Percentiles rank a stretch among this genome's conserved stretches.
These are phyloP conservation scores for Plasmodium gaboni DNA, from an alignment of 169 alveolate genomes.

Conservation along the genomic window DNA sequence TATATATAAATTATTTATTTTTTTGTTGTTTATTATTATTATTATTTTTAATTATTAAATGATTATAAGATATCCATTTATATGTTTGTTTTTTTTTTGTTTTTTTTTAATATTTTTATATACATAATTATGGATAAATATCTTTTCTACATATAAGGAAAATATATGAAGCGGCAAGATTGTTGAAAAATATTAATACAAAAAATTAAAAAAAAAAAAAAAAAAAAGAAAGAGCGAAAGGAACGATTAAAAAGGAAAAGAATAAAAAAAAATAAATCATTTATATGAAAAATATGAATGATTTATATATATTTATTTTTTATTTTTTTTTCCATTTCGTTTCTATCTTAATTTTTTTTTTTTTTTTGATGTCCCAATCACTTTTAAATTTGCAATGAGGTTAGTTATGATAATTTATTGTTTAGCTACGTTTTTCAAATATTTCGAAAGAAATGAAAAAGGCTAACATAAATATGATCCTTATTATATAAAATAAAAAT, in stretches of 20 bases:
- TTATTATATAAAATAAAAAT: slow-evolving; percentile 16
- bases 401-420: slow-evolving; percentile 50
- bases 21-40: no score
- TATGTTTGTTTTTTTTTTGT: no score
- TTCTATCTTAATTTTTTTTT: not conserved
- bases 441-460: slow-evolving; percentile 20
- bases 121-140: no score
- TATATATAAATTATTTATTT: no score
- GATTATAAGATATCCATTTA: no score
- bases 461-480: slow-evolving; percentile 52
- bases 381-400: slow-evolving; percentile 78
- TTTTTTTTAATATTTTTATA: no score
- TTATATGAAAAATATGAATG: no score
- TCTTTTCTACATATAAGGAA: not conserved
- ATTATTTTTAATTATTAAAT: no score
- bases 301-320: no score
- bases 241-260: slow-evolving; percentile 3
- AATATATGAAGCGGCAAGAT: slow-evolving; percentile 44
- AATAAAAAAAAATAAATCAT: slow-evolving; percentile 9
- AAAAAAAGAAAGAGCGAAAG: no score
- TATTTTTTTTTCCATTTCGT: no score
- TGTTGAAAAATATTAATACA: slow-evolving; percentile 31
- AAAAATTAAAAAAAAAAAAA: no score
- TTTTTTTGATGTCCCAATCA: slow-evolving; percentile 66
- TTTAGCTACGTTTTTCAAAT: slow-evolving; percentile 17